Conservation (phyloP, 139 green algal genomes). For the Chlamydomonas sp. region DNA sequence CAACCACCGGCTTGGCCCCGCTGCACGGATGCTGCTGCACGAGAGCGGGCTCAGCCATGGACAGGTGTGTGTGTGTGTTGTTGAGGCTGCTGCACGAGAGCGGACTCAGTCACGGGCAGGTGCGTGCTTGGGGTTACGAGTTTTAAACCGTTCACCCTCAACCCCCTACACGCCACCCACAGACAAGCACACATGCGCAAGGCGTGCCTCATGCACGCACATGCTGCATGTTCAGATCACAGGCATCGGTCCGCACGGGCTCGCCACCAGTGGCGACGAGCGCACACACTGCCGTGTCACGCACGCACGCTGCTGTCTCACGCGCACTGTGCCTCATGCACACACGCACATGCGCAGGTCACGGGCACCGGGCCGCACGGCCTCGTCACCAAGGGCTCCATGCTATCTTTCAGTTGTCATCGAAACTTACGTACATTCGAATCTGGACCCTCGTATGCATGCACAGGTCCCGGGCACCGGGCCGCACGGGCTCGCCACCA, state of each 20-base stretch:
- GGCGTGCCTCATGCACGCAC: neutral
- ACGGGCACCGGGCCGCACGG: constrained; percentile 58
- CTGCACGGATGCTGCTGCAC: constrained; percentile 52
- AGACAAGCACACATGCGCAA: neutral
- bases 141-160: neutral
- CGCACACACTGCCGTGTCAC: neutral
- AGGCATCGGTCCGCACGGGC: neutral
- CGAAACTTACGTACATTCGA: neutral
- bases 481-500: neutral
- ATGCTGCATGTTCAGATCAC: neutral
- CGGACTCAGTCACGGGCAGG: constrained; percentile 25
- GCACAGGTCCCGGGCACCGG: no score
- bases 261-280: neutral
- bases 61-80: constrained; percentile 1
- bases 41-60: constrained; percentile 31
- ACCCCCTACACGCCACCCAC: neutral
- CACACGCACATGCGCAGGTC: no score
- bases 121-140: neutral
- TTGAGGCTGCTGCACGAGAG: constrained; percentile 24
- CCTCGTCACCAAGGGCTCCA: constrained; percentile 85
- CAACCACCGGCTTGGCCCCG: constrained; percentile 55
- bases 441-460: neutral
- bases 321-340: neutral
- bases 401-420: no score
- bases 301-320: neutral